A percentile compares a stretch with the other conserved stretches of the same genome.
Conservation (phyloP, 805 yeast species). For the Pichia nanzhaoensis region DNA sequence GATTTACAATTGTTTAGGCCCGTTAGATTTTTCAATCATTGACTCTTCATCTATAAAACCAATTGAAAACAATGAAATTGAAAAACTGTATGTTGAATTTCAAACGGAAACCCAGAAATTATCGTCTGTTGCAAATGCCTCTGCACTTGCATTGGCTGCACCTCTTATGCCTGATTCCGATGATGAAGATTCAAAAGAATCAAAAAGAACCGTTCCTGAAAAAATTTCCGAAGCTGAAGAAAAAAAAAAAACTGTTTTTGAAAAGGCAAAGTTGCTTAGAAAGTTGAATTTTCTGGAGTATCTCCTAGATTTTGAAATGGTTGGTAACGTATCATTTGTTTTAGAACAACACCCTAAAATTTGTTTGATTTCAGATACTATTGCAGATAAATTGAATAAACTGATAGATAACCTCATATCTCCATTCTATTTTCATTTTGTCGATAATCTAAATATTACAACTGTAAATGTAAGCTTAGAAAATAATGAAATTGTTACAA, state of each 20-base stretch:
- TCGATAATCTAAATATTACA: constrained; percentile 10
- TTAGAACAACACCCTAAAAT: constrained; percentile 57
- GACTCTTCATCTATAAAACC: constrained; percentile 16
- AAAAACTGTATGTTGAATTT: constrained; percentile 36
- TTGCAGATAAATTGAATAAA: constrained; percentile 42
- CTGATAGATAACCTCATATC: constrained; percentile 42
- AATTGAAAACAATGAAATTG: constrained; percentile 30
- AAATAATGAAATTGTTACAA: constrained; percentile 32
- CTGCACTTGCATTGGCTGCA: constrained; percentile 83
- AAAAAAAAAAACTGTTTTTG: constrained; percentile 8
- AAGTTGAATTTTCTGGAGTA: constrained; percentile 45
- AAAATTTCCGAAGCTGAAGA: not conserved
- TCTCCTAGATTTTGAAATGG: constrained; percentile 52
- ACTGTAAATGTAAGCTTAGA: not conserved
- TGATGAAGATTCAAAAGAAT: constrained; percentile 27
- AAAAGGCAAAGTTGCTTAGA: constrained; percentile 19
- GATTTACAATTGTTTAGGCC: constrained; percentile 50
- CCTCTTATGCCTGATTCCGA: constrained; percentile 68
- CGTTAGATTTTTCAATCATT: constrained; percentile 29
- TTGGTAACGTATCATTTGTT: constrained; percentile 54
- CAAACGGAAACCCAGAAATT: constrained; percentile 46
- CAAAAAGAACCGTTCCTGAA: not conserved
- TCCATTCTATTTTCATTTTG: constrained; percentile 37
- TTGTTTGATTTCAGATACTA: constrained; percentile 44
- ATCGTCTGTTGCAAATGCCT: constrained; percentile 56